Base-by-base conservation (phyloP, 345 rosid species). In the Camelina neglecta region DNA sequence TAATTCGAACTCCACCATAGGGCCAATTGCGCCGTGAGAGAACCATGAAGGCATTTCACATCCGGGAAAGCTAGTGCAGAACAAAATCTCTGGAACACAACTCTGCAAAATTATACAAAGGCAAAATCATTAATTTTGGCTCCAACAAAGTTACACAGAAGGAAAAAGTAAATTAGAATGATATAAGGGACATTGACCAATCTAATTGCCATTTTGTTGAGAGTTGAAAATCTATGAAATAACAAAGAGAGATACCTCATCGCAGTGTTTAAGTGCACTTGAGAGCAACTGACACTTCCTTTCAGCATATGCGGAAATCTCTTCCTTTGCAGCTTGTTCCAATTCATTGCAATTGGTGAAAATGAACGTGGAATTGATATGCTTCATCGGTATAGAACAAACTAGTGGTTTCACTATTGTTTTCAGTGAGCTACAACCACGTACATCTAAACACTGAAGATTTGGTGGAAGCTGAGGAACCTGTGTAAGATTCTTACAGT, bases 41-140 rank as follows among this genome's bases (percentile, higher is more conserved):
- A 65, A 65, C 71, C 71, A 74, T 33, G 71, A 74, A 44, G 71
- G 77, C 9, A 74, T 20, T 55, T 74, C 77, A 56, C 65, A 3
- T 44, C 71, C 77, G 9, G 63, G 76, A 44, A 53, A 73, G 64
- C 77, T 2, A 1, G 56, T 73, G 47, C 26, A 23, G 13, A 55
- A 63, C 56, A 73, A 64, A 54, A 55, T 53, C 48, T 73, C 77
- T 0, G 55, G 56, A 42, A 54, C 63, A 73, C 6, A 10, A 12
- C 11, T 54, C 77, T 73, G 55, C 8, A 20, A 53, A 29, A 16
- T 38, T 11, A 49, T 36, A 49, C 13, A 41, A 39, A n/a, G 3
- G 20, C 2, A 24, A 24, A 24, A 15, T 7, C 39, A 13, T 36
- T n/a, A 60, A 9, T 5, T 10, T 49, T 0, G n/a, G 18, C 33